These are phyloP conservation scores for Coniferiporia sulphurascens DNA, from an alignment of 1,284 basidiomycete genomes.

Conservation along the genomic window DNA sequence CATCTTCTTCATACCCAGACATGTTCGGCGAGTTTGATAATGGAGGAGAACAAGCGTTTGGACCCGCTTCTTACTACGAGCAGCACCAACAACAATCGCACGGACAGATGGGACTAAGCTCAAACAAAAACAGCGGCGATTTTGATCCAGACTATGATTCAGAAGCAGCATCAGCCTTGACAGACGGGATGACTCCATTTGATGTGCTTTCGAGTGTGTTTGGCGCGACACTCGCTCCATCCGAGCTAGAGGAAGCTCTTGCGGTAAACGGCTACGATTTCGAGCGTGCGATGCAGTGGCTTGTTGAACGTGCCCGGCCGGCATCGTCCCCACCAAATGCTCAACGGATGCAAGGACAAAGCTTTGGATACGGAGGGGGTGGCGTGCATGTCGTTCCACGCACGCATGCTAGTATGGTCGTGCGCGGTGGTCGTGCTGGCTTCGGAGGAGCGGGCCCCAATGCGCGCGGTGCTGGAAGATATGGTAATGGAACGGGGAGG, in stretches of 20 bases:
- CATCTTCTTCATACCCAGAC: constrained; percentile 11
- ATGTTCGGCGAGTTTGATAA: constrained; percentile 16
- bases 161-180: constrained; percentile 56
- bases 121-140: constrained; percentile 22
- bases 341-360: constrained; percentile 20
- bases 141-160: constrained; percentile 43
- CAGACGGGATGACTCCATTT: constrained; percentile 93
- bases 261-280: constrained; percentile 89
- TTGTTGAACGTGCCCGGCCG: constrained; percentile 69
- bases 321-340: constrained; percentile 22
- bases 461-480: constrained; percentile 39
- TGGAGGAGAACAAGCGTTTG: constrained; percentile 9
- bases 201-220: constrained; percentile 95
- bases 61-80: constrained; percentile 5
- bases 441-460: constrained; percentile 19
- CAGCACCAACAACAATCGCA: constrained; percentile 12
- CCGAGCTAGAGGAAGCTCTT: constrained; percentile 91
- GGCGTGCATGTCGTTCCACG: constrained; percentile 56
- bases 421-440: constrained; percentile 35
- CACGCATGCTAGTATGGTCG: constrained; percentile 31
- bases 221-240: constrained; percentile 79
- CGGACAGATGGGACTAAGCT: neutral
- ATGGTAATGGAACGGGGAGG: constrained; percentile 43
- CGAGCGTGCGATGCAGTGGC: constrained; percentile 89
- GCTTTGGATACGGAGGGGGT: constrained; percentile 50